Conservation (phyloP, 306 rosid species). For the peach (Prunus persica) region Prunus_persica_NCBIv2 NC_034009.1:42102001-42102500, state of each 20-base stretch:
- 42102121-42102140: background rate
- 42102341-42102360: background rate
- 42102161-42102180: too few relatives aligned
- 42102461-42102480: background rate
- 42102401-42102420: background rate
- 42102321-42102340: background rate
- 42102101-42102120: background rate
- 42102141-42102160: background rate
- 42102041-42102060: background rate
- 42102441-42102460: background rate
- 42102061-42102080: background rate
- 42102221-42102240: background rate
- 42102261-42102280: background rate
- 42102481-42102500: background rate
- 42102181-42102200: background rate
- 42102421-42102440: background rate
- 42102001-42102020: background rate
- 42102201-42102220: background rate
- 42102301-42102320: background rate
- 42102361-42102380: background rate
- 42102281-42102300: background rate
- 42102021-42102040: background rate
- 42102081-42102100: background rate
- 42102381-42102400: background rate
- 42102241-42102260: background rate